Evolutionary conservation across 2,329 filamentous ascomycete genomes (phyloP).

Genomic region (Colletotrichum sp.): DNA sequence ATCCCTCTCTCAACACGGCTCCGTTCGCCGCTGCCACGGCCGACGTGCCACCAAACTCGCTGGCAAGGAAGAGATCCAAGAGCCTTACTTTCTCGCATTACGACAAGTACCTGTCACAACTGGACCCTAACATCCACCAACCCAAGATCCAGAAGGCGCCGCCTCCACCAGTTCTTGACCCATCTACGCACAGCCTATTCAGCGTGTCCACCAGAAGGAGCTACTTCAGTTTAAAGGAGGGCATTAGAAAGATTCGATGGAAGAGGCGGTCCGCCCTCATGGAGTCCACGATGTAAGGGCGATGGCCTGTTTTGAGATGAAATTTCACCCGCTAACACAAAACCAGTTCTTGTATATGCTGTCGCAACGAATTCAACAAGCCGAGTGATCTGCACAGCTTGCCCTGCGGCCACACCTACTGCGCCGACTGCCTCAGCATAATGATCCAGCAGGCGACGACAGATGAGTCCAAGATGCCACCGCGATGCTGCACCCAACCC

Average conservation of each 20-base stretch:
- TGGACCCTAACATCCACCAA: slow-evolving; percentile 48
- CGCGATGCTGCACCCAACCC: slow-evolving; percentile 63
- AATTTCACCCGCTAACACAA: neutral
- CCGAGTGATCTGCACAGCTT: slow-evolving; percentile 51
- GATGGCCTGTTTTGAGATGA: neutral
- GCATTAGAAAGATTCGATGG: slow-evolving; percentile 48
- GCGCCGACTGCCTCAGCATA: slow-evolving; percentile 56
- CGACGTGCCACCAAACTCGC: slow-evolving; percentile 25
- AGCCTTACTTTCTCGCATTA: slow-evolving; percentile 55
- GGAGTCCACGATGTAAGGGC: slow-evolving; percentile 37
- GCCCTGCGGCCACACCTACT: slow-evolving; percentile 65
- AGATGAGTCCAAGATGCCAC: slow-evolving; percentile 67
- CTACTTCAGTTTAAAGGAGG: slow-evolving; percentile 49
- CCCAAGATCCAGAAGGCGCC: slow-evolving; percentile 43
- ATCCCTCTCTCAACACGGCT: slow-evolving; percentile 43
- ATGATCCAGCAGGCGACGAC: slow-evolving; percentile 59
- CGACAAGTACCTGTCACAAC: slow-evolving; percentile 53
- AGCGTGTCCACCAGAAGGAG: slow-evolving; percentile 51
- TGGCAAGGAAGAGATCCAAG: slow-evolving; percentile 30
- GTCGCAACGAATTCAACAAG: slow-evolving; percentile 56
- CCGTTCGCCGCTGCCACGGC: slow-evolving; percentile 17
- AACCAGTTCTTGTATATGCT: slow-evolving; percentile 61
- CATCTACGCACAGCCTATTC: slow-evolving; percentile 44
- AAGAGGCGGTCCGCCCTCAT: slow-evolving; percentile 41
- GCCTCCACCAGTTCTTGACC: slow-evolving; percentile 30